Evolutionary conservation across 140 eudicot genomes (phyloP), one percentile per base, ranked within the genome.

Genomic region (Ambrosia hybrid): DNA sequence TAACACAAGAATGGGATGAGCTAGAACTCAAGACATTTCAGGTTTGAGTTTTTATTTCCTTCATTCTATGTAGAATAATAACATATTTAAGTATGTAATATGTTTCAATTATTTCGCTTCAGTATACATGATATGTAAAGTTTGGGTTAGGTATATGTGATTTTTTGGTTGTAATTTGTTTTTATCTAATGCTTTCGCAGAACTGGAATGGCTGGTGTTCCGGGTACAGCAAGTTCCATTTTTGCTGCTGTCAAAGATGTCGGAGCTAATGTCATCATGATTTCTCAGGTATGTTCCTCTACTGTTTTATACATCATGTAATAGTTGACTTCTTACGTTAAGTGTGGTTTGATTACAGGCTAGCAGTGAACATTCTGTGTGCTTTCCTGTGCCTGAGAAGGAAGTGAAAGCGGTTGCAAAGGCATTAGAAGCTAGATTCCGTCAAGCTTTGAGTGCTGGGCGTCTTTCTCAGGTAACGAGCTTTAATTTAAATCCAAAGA

Each of bases 161-260:
- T 30, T 1, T 30, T 30, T 30, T 30, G n/a, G 65, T 62, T 38
- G 43, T 68, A 43, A 74, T 68, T 48, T 70, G 64, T 55, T 21
- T 52, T 41, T 68, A 51, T 80, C 72, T 55, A 79, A 73, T 78
- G 64, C 46, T 76, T 78, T 67, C 16, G 65, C 83, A 94, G 99
- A 79, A 95, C 97, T 83, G 99, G 99, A 70, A 95, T 95, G 99
- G 96, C 97, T 67, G 99, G 99, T 81, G 99, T 95, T 70, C 99
- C 99, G 65, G 99, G 99, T 76, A 95, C 99, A 73, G 95, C 99
- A 45, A 91, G 96, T 83, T 95, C 90, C 68, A 95, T 95, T 71
- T 95, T 95, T 83, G 83, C 79, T 70, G 92, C 89, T 53, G 99
- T 95, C 73, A 95, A 95, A 76, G 96, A 88, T 58, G 99, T 95